Percentiles rank a stretch among this genome's conserved stretches.
Evolutionary conservation across 768 basidiomycete genomes (phyloP).

Genomic region (Solioccasus polychromus): DNA sequence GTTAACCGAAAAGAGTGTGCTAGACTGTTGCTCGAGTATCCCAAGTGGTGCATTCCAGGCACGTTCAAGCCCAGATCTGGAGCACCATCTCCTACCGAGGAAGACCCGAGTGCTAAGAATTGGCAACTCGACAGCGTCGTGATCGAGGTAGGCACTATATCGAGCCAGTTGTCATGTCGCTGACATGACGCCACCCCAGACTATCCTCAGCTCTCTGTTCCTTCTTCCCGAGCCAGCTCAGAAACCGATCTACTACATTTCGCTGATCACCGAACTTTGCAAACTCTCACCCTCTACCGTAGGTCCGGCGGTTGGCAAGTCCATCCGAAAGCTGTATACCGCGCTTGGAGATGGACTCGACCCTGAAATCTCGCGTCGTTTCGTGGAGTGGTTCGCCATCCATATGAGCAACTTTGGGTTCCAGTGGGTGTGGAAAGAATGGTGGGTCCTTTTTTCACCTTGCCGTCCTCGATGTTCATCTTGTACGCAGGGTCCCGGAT

Average conservation of each 20-base stretch:
- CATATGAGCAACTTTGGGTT: constrained; percentile 99
- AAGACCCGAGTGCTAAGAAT: constrained; percentile 55
- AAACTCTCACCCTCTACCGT: constrained; percentile 90
- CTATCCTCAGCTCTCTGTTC: constrained; percentile 70
- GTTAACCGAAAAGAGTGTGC: constrained; percentile 96
- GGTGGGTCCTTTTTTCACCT: constrained; percentile 49
- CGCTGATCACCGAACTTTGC: constrained; percentile 90
- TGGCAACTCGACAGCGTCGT: constrained; percentile 90
- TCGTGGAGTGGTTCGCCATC: constrained; percentile 92
- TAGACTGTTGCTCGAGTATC: constrained; percentile 77
- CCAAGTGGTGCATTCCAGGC: constrained; percentile 77
- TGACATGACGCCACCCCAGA: constrained; percentile 38
- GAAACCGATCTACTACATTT: constrained; percentile 81
- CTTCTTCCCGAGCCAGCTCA: constrained; percentile 74
- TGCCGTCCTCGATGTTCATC: neutral
- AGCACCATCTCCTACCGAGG: constrained; percentile 46
- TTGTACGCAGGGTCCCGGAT: constrained; percentile 73
- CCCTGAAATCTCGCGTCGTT: constrained; percentile 74
- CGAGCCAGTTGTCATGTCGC: neutral
- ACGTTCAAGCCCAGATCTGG: constrained; percentile 82
- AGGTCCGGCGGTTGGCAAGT: constrained; percentile 95
- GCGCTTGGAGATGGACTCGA: constrained; percentile 84
- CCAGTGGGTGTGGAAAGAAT: constrained; percentile 99
- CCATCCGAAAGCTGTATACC: constrained; percentile 82
- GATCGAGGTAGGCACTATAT: constrained; percentile 60